Conservation (phyloP, 768 basidiomycete genomes). For the Hemileccinum impolitum region DNA sequence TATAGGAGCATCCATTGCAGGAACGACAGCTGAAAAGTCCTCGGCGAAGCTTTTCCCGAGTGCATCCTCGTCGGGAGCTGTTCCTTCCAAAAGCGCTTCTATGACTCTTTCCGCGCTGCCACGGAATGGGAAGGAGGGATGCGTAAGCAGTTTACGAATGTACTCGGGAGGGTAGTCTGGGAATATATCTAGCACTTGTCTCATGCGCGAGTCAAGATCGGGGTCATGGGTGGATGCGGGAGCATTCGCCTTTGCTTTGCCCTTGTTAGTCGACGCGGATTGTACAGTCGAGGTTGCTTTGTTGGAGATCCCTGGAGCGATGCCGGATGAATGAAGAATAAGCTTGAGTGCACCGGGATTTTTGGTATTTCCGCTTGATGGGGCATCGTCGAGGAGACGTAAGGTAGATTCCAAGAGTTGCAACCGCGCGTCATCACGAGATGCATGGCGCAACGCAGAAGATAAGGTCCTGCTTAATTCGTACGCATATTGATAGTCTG, state of each 20-base stretch:
- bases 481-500: slow-evolving; percentile 71
- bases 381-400: slow-evolving; percentile 33
- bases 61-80: slow-evolving; percentile 44
- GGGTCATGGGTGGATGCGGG: slow-evolving; percentile 29
- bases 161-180: slow-evolving; percentile 58
- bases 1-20: slow-evolving; percentile 20
- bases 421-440: slow-evolving; percentile 55
- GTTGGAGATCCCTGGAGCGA: slow-evolving; percentile 26
- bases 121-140: slow-evolving; percentile 45
- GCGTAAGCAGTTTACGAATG: slow-evolving; percentile 53
- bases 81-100: slow-evolving; percentile 72
- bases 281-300: slow-evolving; percentile 33
- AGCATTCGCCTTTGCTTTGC: slow-evolving; percentile 39
- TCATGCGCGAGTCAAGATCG: slow-evolving; percentile 54
- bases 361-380: slow-evolving; percentile 12
- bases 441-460: slow-evolving; percentile 39
- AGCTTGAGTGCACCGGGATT: slow-evolving; percentile 61
- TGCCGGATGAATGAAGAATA: slow-evolving; percentile 59
- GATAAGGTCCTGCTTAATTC: slow-evolving; percentile 51
- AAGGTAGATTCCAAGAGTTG: slow-evolving; percentile 55
- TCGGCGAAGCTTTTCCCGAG: slow-evolving; percentile 15
- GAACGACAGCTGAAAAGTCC: neutral
- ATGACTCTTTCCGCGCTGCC: slow-evolving; percentile 61
- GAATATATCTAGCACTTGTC: slow-evolving; percentile 74
- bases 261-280: slow-evolving; percentile 26